phyloP scores from a whole-genome alignment of 2,329 filamentous ascomycete species.

The Colletotrichum sp. region DNA sequence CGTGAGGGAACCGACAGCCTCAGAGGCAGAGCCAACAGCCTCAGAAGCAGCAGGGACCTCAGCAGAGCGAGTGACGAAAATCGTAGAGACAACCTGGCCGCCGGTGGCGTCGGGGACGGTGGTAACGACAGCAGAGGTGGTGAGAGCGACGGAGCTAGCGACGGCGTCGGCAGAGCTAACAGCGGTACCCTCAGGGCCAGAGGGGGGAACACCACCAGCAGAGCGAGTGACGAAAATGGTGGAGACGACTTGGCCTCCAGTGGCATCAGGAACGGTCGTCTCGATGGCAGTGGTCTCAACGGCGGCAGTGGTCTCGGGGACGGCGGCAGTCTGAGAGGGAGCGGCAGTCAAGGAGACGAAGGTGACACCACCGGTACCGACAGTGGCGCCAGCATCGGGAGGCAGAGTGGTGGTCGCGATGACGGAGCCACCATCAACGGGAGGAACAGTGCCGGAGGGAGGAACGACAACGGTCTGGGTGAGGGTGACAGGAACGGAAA shows the following conservation, averaged over 20 bases:
- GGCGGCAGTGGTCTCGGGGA: conserved; percentile 5
- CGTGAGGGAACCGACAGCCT: not conserved
- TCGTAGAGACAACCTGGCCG: conserved; percentile 1
- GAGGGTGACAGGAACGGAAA: conserved; percentile 20
- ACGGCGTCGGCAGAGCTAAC: not conserved
- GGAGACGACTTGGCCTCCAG: not conserved
- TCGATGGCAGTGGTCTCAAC: not conserved
- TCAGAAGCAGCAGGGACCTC: not conserved
- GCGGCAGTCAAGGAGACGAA: conserved; percentile 17
- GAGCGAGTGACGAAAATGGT: conserved; percentile 4
- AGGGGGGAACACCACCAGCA: not conserved
- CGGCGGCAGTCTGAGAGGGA: not conserved
- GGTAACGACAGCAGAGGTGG: not conserved
- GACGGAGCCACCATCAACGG: conserved; percentile 11
- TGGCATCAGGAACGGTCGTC: not conserved
- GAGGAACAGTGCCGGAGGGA: not conserved
- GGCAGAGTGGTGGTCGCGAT: conserved; percentile 20
- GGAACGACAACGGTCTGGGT: conserved; percentile 22
- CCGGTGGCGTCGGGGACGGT: not conserved
- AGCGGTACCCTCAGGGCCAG: not conserved
- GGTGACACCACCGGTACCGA: conserved; percentile 18
- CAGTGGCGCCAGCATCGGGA: conserved; percentile 15
- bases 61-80: conserved; percentile 8
- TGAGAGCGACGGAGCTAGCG: not conserved
- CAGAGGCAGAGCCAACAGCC: not conserved